Percentiles rank a stretch among this genome's conserved stretches.
phyloP scores from a whole-genome alignment of 192 early-diverging fungal species.

The Gigaspora rosea region DNA sequence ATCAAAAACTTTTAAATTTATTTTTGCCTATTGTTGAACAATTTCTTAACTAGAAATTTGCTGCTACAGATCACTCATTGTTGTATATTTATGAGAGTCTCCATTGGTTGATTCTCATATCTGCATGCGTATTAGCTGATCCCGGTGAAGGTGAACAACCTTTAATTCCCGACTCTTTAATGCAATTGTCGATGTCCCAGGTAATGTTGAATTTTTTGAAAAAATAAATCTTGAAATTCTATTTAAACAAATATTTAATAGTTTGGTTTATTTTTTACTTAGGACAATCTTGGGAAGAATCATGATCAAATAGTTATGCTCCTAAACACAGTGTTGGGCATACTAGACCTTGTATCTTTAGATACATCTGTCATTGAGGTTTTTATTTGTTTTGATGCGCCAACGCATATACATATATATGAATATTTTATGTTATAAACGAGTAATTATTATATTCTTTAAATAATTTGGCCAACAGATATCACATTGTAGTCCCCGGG shows the following conservation, averaged over 20 bases:
- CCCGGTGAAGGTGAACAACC: constrained; percentile 69
- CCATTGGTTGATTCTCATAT: constrained; percentile 75
- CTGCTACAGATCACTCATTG: neutral
- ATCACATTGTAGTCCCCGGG: constrained; percentile 67
- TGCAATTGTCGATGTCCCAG: constrained; percentile 56
- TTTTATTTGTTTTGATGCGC: neutral
- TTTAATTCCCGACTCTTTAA: constrained; percentile 62
- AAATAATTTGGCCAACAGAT: constrained; percentile 39
- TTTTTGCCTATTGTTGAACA: too few relatives aligned
- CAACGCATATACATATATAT: too few relatives aligned
- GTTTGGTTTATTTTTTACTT: neutral
- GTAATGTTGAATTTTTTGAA: constrained; percentile 1
- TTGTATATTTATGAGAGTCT: constrained; percentile 60
- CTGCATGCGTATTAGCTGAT: constrained; percentile 69
- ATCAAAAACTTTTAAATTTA: too few relatives aligned
- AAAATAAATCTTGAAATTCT: neutral
- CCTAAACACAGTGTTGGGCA: constrained; percentile 49
- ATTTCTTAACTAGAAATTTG: neutral
- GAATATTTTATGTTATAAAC: too few relatives aligned
- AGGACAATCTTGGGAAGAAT: constrained; percentile 18
- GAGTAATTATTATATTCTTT: neutral
- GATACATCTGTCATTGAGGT: constrained; percentile 49
- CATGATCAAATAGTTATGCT: constrained; percentile 56
- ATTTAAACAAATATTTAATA: neutral
- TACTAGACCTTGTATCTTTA: constrained; percentile 57